Conservation (phyloP, 2,329 filamentous ascomycete genomes). For the Magnaporthales sp. region DNA sequence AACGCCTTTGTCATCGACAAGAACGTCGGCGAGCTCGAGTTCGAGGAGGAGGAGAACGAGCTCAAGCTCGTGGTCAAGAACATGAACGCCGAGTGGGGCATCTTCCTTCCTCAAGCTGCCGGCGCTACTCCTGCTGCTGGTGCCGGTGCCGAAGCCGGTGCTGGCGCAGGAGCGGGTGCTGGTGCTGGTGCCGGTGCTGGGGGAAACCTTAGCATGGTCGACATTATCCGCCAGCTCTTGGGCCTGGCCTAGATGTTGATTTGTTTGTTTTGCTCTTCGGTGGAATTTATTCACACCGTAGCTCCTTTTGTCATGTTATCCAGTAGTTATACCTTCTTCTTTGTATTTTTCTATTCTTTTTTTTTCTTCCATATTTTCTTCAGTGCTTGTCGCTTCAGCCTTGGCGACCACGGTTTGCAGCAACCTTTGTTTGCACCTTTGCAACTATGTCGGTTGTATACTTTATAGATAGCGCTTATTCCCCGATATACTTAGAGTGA, state of each 20-base stretch:
- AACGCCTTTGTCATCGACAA: conserved; percentile 26
- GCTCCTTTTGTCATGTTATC: neutral
- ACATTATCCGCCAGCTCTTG: neutral
- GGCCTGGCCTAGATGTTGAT: neutral
- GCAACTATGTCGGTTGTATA: too few species aligned
- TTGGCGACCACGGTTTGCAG: too few species aligned
- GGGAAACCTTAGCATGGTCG: neutral
- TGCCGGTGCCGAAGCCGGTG: neutral
- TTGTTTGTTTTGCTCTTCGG: neutral
- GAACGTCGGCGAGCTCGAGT: conserved; percentile 25
- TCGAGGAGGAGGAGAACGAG: conserved; percentile 32
- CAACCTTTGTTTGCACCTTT: too few species aligned
- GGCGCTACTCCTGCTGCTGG: conserved; percentile 10
- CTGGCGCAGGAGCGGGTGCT: neutral
- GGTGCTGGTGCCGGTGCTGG: neutral
- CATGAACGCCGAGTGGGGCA: conserved; percentile 23
- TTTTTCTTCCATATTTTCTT: too few species aligned
- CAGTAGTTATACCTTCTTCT: neutral
- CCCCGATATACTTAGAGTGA: too few species aligned
- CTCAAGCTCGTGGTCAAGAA: conserved; percentile 20
- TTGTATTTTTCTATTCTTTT: too few species aligned
- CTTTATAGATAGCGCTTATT: too few species aligned
- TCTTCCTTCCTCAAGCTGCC: conserved; percentile 21
- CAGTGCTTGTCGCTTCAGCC: too few species aligned
- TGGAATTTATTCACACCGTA: neutral